Percentiles rank a stretch among this genome's conserved stretches.
phyloP scores from a whole-genome alignment of 1,139 yeast species.

The Yamadazyma dushanensis region DNA sequence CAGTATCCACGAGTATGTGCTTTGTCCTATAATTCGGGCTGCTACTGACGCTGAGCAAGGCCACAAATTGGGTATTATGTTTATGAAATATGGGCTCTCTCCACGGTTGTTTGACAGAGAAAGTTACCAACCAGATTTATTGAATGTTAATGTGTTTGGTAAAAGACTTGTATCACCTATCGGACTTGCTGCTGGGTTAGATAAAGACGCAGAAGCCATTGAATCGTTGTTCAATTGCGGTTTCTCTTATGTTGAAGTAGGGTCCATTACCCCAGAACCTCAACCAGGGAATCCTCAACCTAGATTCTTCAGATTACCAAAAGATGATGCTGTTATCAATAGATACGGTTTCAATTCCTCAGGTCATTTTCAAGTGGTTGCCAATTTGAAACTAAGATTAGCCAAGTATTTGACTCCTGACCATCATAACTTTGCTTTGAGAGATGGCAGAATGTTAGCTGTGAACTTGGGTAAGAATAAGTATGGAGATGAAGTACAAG shows the following conservation, averaged over 20 bases:
- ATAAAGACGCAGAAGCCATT: slow-evolving; percentile 92
- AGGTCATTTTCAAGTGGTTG: slow-evolving; percentile 78
- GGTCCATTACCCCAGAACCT: slow-evolving; percentile 88
- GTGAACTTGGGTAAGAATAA: slow-evolving; percentile 91
- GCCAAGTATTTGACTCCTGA: slow-evolving; percentile 35
- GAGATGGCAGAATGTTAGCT: slow-evolving; percentile 67
- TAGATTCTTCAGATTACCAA: slow-evolving; percentile 79
- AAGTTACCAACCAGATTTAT: slow-evolving; percentile 32
- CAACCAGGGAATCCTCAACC: slow-evolving; percentile 95
- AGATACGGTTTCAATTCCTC: slow-evolving; percentile 92
- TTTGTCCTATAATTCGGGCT: slow-evolving; percentile 75
- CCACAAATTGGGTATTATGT: slow-evolving; percentile 71
- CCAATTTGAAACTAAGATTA: slow-evolving; percentile 63
- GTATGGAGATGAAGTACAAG: slow-evolving; percentile 84
- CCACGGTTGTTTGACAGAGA: slow-evolving; percentile 60
- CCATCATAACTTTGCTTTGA: slow-evolving; percentile 59
- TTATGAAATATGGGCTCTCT: slow-evolving; percentile 67
- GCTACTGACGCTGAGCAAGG: slow-evolving; percentile 81
- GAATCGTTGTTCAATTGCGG: slow-evolving; percentile 79
- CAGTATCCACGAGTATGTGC: slow-evolving; percentile 74
- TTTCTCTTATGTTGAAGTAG: slow-evolving; percentile 88
- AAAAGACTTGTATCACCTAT: slow-evolving; percentile 67
- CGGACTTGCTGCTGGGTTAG: slow-evolving; percentile 96
- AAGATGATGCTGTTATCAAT: slow-evolving; percentile 89
- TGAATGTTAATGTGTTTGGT: slow-evolving; percentile 67